Percentiles rank a stretch among this genome's conserved stretches.
phyloP scores from a whole-genome alignment of 495 filamentous ascomycete species.

The Cetradonia linearis region DNA sequence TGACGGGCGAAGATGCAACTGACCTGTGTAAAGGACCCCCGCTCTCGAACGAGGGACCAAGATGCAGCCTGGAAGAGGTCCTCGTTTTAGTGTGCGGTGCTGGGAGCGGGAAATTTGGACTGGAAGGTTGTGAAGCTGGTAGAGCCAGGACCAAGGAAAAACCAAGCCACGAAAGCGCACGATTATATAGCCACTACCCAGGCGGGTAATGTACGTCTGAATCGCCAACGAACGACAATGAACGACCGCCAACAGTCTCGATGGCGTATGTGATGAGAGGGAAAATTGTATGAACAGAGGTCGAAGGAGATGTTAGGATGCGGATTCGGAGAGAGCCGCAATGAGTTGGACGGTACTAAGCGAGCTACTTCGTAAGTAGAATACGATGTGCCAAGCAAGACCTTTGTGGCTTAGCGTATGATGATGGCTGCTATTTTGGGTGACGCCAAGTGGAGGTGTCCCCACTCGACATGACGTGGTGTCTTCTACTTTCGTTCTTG shows the following conservation, averaged over 20 bases:
- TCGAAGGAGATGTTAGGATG: too few relatives aligned
- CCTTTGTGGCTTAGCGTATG: background rate
- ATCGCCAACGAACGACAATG: too few relatives aligned
- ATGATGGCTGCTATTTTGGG: conserved; percentile 4
- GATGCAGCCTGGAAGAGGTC: background rate
- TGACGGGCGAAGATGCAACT: background rate
- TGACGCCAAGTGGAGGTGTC: background rate
- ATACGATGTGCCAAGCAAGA: conserved; percentile 3
- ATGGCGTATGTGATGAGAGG: background rate
- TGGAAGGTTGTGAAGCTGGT: background rate
- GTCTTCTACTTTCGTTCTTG: background rate
- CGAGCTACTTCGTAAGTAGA: background rate
- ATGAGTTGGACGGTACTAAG: background rate
- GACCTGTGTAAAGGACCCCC: background rate
- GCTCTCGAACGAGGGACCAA: background rate
- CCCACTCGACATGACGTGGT: conserved; percentile 3
- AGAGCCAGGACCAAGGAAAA: background rate
- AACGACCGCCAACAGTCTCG: background rate
- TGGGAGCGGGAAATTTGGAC: background rate
- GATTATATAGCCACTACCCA: background rate
- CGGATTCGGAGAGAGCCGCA: background rate
- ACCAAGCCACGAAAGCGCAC: background rate
- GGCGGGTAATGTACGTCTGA: background rate
- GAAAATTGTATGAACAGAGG: background rate
- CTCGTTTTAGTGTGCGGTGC: conserved; percentile 1